phyloP scores from a whole-genome alignment of 2,329 filamentous ascomycete genomes.

The Sporothrix luriei region DNA sequence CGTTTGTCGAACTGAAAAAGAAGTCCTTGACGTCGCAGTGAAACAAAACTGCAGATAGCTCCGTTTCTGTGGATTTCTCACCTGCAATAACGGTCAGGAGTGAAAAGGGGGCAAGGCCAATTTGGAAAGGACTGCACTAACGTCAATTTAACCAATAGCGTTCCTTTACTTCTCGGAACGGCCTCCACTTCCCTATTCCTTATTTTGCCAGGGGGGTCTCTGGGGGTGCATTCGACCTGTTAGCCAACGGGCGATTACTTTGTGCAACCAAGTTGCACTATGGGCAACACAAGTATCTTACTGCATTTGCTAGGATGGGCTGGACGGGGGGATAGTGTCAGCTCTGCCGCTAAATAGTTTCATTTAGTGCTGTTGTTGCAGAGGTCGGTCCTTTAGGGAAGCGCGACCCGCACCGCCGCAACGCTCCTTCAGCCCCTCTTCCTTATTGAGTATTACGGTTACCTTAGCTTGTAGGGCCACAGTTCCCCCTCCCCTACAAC shows the following conservation, averaged over 20 bases:
- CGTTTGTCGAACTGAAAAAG: too few relatives aligned
- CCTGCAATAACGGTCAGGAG: conserved; percentile 15
- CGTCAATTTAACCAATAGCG: neutral
- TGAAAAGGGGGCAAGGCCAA: conserved; percentile 20
- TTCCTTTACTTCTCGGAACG: neutral
- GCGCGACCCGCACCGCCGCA: conserved; percentile 26
- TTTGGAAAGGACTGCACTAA: conserved; percentile 11
- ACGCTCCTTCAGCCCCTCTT: conserved; percentile 13
- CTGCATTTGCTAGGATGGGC: neutral
- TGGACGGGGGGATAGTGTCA: neutral
- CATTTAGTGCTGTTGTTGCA: conserved; percentile 12
- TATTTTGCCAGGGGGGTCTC: conserved; percentile 6
- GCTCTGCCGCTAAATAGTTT: conserved; percentile 22
- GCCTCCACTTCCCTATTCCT: conserved; percentile 28
- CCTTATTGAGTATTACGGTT: neutral
- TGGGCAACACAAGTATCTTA: neutral
- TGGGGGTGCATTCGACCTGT: conserved; percentile 2
- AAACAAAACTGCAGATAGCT: neutral
- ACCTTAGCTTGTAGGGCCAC: conserved; percentile 8
- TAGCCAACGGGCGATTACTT: neutral
- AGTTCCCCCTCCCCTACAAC: conserved; percentile 5
- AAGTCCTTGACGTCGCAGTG: neutral
- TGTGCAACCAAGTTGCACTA: neutral
- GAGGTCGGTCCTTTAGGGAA: neutral
- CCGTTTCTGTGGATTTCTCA: conserved; percentile 15